Percentiles rank a stretch among this genome's conserved stretches.
Conservation (phyloP, 768 basidiomycete genomes). For the Rhodotorula graminis region DNA sequence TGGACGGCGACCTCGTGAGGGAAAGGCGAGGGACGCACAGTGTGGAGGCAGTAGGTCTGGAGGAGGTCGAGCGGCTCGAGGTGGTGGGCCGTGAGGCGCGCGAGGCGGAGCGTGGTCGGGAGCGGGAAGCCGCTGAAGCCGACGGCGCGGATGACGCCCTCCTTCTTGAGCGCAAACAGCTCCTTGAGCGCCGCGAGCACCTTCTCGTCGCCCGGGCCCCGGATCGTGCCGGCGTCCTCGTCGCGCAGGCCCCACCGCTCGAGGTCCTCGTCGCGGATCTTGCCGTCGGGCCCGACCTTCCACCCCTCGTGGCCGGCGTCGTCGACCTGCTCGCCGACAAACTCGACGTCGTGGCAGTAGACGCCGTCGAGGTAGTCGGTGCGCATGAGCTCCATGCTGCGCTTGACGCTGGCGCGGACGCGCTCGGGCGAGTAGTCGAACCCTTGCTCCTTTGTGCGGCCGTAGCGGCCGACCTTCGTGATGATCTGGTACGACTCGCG, state of each 20-base stretch:
- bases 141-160: conserved; percentile 66
- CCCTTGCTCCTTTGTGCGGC: conserved; percentile 49
- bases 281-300: conserved; percentile 28
- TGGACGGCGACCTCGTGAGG: neutral
- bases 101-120: conserved; percentile 74
- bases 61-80: conserved; percentile 69
- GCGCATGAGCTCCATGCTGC: conserved; percentile 64
- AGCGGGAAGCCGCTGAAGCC: conserved; percentile 81
- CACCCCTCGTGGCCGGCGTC: conserved; percentile 24
- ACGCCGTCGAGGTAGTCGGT: conserved; percentile 73
- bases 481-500: conserved; percentile 66
- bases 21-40: conserved; percentile 31
- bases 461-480: conserved; percentile 80
- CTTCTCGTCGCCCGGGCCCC: conserved; percentile 66
- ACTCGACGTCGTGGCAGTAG: conserved; percentile 77
- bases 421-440: conserved; percentile 71
- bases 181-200: conserved; percentile 65
- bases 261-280: conserved; percentile 49
- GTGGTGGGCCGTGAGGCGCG: conserved; percentile 62
- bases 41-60: conserved; percentile 75
- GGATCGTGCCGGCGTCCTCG: conserved; percentile 58
- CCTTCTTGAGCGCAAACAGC: conserved; percentile 63
- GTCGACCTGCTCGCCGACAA: conserved; percentile 32
- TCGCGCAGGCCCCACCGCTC: conserved; percentile 62
- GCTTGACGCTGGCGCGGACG: conserved; percentile 54